Base-by-base conservation (phyloP, 2,329 filamentous ascomycete species). In the Pseudocercospora fijiensis region DNA sequence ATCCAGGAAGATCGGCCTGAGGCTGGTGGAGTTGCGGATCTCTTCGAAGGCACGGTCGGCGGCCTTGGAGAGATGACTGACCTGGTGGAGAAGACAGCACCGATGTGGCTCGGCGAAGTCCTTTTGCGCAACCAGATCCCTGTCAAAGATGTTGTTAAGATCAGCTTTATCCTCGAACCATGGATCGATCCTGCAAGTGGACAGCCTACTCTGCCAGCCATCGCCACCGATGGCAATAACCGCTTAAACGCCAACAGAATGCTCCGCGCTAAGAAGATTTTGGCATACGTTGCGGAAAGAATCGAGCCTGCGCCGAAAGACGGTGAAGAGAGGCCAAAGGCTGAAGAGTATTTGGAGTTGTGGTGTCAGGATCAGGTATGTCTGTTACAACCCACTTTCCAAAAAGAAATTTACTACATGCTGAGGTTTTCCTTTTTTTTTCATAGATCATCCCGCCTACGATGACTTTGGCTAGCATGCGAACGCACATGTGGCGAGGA, bases 161-260 rank as follows among this genome's bases (percentile, higher is more conserved):
- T 98, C n/a, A 93, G 91, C 3, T 99, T 99, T 73, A 85, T 96
- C 16, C 82, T 99, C 24, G 87, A 95, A 70, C 93, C 95, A 0
- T 92, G 86, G 79, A 84, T 90, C 71, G 88, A 91, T 26, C 51
- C 43, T 16, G 37, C 57, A 8, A 28, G 52, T 10, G 62, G 33
- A 30, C 41, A 45, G 49, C 51, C 62, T 9, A 60, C 56, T 9
- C 80, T 98, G 58, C 92, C 92, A 0, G 85, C 84, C 60, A 89
- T 97, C 57, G 86, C 89, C 30, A 85, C 86, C 3, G 92, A 96
- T 73, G 89, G 82, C 58, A 96, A 94, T 76, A 94, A 93, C 69
- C 88, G 95, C 24, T 83, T 99, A 58, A 99, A 98, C 75, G 95
- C 95, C 10, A 99, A 98, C 74, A 87, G 94, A 61, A 98, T 99